Evolutionary conservation across 169 alveolate genomes (phyloP), one percentile per base, ranked within the genome.

Genomic region (Toxoplasma gondii): DNA sequence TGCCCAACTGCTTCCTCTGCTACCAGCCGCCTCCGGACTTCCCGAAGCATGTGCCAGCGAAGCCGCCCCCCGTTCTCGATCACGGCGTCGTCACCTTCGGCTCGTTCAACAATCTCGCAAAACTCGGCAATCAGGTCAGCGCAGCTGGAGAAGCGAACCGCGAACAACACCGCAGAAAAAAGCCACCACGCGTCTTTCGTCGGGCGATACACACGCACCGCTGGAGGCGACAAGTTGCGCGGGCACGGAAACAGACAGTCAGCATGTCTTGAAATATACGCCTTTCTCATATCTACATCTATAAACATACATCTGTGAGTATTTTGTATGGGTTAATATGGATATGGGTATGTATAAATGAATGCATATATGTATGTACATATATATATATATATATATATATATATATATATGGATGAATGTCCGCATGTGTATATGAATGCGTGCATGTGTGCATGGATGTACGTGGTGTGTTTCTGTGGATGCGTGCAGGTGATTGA

Each of bases 11-110:
- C 94, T 96, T 97, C 94, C 94, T 97, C 82, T 95, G 98, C 95
- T 97, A 94, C 90, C 94, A 96, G 39, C 95, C 96, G 45, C 97
- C 97, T 1, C 94, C 83, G 36, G 88, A 67, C 53, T 91, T 34
- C 34, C 94, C 94, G 22, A 92, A 93, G 84, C 80, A 54, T 74
- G 95, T 88, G n/a, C 84, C 69, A 0, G 96, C 81, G 7, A 19
- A 58, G 43, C 96, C 92, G 87, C 96, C 95, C 58, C 97, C 96
- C 91, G 95, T 69, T 69, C 94, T 58, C 38, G 88, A 88, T 94
- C 96, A 96, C 88, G 98, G 97, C 4, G 91, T 93, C 84, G 90
- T 96, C 54, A 97, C 98, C 45, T 97, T 97, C 91, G 98, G 98
- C 22, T 96, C 97, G 41, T 97, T 97, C 95, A 97, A 97, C 95